Percentiles rank a stretch among this genome's conserved stretches.
These are phyloP conservation scores for Mariannaea elegans DNA, from an alignment of 2,329 filamentous ascomycete genomes.

Conservation along the genomic window DNA sequence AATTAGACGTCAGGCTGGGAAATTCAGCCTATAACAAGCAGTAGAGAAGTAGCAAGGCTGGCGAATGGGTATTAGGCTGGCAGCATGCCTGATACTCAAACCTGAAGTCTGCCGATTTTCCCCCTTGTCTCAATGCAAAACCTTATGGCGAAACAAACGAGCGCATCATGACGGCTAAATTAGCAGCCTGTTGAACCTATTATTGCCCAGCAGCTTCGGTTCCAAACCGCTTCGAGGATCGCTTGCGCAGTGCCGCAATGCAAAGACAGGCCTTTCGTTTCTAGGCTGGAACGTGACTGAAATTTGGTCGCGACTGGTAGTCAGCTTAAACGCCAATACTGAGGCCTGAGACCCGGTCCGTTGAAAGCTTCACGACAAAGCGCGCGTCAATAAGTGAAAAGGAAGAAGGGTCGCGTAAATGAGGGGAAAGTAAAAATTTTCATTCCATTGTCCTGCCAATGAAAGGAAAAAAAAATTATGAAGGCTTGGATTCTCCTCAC, in stretches of 20 bases:
- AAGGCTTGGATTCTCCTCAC: constrained; percentile 20
- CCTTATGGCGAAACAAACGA: constrained; percentile 8
- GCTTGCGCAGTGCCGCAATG: constrained; percentile 1
- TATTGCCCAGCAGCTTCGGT: no score
- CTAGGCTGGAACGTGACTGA: constrained; percentile 13
- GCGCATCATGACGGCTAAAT: not conserved
- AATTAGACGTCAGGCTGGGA: not conserved
- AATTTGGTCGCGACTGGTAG: constrained; percentile 10
- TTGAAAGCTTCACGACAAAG: constrained; percentile 25
- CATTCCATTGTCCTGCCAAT: constrained; percentile 30
- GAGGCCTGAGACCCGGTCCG: constrained; percentile 6
- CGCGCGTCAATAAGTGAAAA: constrained; percentile 23
- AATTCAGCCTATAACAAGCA: not conserved
- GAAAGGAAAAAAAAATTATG: constrained; percentile 20
- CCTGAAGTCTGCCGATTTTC: constrained; percentile 10
- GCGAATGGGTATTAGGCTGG: constrained; percentile 8
- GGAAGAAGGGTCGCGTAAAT: constrained; percentile 21
- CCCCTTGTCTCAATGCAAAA: constrained; percentile 7
- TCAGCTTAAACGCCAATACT: constrained; percentile 25
- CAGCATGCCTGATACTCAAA: constrained; percentile 1
- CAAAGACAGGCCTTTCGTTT: constrained; percentile 20
- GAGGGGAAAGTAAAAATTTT: constrained; percentile 27
- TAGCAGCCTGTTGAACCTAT: not conserved
- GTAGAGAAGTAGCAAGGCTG: not conserved
- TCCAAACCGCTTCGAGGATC: not conserved